Percentiles rank a stretch among this genome's conserved stretches.
These are phyloP conservation scores for Thelonectria rubi DNA, from an alignment of 2,329 filamentous ascomycete species.

Conservation along the genomic window DNA sequence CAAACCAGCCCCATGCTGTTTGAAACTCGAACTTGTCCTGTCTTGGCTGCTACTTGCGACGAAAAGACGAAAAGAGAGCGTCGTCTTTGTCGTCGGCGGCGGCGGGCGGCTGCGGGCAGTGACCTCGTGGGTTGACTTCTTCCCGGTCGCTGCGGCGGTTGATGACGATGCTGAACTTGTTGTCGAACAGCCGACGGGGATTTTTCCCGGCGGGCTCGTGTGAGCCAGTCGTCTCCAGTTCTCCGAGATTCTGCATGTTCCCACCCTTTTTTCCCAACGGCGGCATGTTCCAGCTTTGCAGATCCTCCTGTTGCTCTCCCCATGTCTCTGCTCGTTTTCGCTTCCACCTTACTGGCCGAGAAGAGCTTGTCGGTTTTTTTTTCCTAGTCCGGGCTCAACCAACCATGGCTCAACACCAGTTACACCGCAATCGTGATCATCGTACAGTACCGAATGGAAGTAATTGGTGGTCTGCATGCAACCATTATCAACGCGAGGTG, in stretches of 20 bases:
- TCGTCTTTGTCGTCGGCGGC: background rate
- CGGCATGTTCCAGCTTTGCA: slow-evolving; percentile 13
- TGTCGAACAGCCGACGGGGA: too few relatives aligned
- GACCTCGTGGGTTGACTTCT: too few relatives aligned
- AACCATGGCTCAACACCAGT: too few relatives aligned
- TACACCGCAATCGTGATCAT: too few relatives aligned
- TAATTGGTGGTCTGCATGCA: too few relatives aligned
- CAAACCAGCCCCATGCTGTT: background rate
- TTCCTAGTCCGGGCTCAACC: too few relatives aligned
- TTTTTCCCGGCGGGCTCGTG: too few relatives aligned
- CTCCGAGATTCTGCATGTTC: slow-evolving; percentile 9
- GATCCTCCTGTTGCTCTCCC: slow-evolving; percentile 4
- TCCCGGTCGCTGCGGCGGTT: too few relatives aligned
- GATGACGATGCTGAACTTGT: too few relatives aligned
- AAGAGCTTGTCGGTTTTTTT: too few relatives aligned
- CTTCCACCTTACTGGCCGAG: background rate
- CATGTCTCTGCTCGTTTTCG: slow-evolving; percentile 1
- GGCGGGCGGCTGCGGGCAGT: background rate
- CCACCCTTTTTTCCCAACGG: slow-evolving; percentile 2
- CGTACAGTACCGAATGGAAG: too few relatives aligned
- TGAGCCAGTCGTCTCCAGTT: background rate
- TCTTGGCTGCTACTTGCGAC: background rate
- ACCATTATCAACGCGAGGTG: too few relatives aligned
- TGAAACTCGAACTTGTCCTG: background rate
- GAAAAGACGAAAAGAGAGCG: background rate